These are phyloP conservation scores for Populus trichocarpa DNA, from an alignment of 441 rosid genomes.

Conservation along the genomic window DNA sequence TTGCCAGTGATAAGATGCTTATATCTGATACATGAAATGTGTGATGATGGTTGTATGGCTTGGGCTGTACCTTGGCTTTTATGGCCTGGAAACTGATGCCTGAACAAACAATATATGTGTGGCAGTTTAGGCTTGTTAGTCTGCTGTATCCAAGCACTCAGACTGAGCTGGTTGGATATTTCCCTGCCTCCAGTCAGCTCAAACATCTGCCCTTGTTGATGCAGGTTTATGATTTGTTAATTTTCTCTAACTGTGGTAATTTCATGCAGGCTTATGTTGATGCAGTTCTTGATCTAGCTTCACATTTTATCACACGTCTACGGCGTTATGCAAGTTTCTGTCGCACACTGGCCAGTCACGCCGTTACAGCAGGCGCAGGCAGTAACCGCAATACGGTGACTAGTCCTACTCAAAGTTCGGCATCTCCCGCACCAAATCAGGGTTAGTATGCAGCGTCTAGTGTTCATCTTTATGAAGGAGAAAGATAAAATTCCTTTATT, in stretches of 20 bases:
- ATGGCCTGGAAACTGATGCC: neutral
- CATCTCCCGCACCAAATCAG: conserved; percentile 68
- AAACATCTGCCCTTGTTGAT: neutral
- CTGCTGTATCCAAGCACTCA: neutral
- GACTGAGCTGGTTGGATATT: neutral
- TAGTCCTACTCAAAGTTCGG: conserved; percentile 83
- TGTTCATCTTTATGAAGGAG: conserved; percentile 4
- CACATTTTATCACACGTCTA: conserved; percentile 96
- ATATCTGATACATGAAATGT: neutral
- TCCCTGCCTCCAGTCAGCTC: neutral
- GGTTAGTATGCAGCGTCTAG: conserved; percentile 45
- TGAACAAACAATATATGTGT: neutral
- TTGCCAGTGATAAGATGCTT: neutral
- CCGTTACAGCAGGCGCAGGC: conserved; percentile 93
- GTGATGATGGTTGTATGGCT: neutral
- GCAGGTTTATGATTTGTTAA: neutral
- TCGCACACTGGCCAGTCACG: conserved; percentile 96
- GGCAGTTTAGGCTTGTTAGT: neutral
- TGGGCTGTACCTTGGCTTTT: neutral
- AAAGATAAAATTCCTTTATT: neutral
- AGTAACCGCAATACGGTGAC: conserved; percentile 81
- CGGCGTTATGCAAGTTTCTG: conserved; percentile 99
- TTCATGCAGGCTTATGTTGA: conserved; percentile 93
- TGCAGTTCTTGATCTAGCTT: conserved; percentile 97
- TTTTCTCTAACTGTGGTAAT: conserved; percentile 13